phyloP scores from a whole-genome alignment of 768 basidiomycete genomes.

The Naganishia friedmannii region DNA sequence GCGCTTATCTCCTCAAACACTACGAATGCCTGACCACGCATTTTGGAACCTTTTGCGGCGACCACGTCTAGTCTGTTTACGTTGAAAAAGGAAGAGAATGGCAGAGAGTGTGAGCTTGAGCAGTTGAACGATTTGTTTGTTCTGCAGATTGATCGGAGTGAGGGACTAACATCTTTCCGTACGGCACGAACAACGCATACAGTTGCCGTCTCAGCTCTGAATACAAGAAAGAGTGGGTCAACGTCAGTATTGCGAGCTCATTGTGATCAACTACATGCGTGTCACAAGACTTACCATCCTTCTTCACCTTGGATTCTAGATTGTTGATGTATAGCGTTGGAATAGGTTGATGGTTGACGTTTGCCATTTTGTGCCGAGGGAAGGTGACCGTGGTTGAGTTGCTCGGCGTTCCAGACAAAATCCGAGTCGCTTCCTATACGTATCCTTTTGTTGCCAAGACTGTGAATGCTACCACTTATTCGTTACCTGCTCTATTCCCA shows the following conservation, averaged over 20 bases:
- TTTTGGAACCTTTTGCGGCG: conserved; percentile 77
- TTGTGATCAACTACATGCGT: background rate
- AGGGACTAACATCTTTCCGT: conserved; percentile 68
- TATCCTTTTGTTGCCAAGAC: too few relatives aligned
- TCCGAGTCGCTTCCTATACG: too few relatives aligned
- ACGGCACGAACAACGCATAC: conserved; percentile 83
- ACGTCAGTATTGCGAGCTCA: background rate
- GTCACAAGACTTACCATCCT: conserved; percentile 57
- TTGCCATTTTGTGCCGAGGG: conserved; percentile 38
- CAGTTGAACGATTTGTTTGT: background rate
- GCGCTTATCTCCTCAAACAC: conserved; percentile 88
- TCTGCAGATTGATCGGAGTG: background rate
- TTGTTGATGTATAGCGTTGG: conserved; percentile 88
- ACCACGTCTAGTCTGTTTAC: conserved; percentile 74
- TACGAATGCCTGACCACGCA: conserved; percentile 92
- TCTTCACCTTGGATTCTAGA: conserved; percentile 87
- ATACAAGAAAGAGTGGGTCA: background rate
- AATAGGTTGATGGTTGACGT: conserved; percentile 65
- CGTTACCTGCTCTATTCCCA: background rate
- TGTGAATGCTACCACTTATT: too few relatives aligned
- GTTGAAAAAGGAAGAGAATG: background rate
- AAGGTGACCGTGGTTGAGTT: too few relatives aligned
- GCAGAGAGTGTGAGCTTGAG: background rate
- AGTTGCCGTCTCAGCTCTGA: conserved; percentile 74
- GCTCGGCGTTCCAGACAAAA: too few relatives aligned